These are phyloP conservation scores for Zymoseptoria ardabiliae DNA, from an alignment of 2,329 filamentous ascomycete genomes.

Conservation along the genomic window DNA sequence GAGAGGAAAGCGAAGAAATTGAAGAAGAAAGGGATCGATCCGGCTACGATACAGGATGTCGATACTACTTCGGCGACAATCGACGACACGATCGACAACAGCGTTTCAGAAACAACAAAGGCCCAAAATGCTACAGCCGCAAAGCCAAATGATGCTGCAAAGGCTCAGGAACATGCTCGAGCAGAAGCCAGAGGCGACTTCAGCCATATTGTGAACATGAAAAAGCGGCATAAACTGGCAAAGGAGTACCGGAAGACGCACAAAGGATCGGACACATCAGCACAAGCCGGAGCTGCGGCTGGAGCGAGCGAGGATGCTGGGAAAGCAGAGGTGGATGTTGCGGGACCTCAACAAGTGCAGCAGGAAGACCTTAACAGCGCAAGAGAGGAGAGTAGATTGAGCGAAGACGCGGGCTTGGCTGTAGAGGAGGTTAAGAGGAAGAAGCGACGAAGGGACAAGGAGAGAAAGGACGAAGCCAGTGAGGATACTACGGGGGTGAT, in stretches of 20 bases:
- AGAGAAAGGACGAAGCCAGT: neutral
- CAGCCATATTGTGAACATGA: constrained; percentile 19
- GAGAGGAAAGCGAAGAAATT: constrained; percentile 28
- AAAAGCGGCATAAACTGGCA: constrained; percentile 30
- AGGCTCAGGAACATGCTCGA: constrained; percentile 7
- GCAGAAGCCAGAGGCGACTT: constrained; percentile 16
- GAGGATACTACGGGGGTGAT: neutral
- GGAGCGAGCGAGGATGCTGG: constrained; percentile 28
- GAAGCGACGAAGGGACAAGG: neutral
- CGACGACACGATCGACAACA: neutral
- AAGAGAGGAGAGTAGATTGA: neutral
- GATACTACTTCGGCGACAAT: neutral
- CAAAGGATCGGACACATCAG: constrained; percentile 15
- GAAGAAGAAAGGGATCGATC: constrained; percentile 22
- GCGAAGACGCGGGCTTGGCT: neutral
- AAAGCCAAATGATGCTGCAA: constrained; percentile 6
- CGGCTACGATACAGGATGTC: constrained; percentile 4
- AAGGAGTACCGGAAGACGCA: constrained; percentile 27
- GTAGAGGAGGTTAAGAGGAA: neutral
- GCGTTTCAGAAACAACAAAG: neutral
- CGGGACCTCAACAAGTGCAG: too few species aligned
- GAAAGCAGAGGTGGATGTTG: neutral
- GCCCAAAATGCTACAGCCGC: neutral
- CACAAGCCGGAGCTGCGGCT: constrained; percentile 1
- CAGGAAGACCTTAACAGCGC: neutral